Evolutionary conservation across 2,329 filamentous ascomycete species (phyloP).

Genomic region (Alternaria sp.): DNA sequence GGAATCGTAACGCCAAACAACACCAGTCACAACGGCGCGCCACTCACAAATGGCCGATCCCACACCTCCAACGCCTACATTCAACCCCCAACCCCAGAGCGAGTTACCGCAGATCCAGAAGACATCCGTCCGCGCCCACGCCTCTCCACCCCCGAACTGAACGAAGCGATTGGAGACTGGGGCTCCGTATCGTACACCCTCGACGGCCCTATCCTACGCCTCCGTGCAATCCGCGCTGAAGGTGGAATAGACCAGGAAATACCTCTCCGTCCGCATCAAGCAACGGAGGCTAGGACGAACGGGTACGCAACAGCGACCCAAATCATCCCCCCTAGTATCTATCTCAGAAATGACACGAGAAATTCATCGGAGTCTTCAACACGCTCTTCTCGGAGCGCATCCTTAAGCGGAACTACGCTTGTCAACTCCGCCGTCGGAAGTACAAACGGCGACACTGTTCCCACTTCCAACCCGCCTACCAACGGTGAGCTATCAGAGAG

Average conservation of each 20-base stretch:
- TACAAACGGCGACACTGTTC: background rate
- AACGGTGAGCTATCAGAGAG: background rate
- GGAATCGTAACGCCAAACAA: background rate
- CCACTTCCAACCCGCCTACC: background rate
- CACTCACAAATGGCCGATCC: background rate
- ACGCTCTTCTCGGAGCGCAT: background rate
- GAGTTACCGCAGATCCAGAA: background rate
- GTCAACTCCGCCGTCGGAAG: background rate
- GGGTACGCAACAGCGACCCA: background rate
- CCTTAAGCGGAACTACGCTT: background rate
- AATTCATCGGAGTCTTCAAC: background rate
- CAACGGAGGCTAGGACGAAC: background rate
- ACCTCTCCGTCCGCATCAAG: background rate
- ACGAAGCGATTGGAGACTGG: background rate
- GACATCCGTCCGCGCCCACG: background rate
- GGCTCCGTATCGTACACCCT: background rate
- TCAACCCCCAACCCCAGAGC: background rate
- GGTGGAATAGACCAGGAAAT: background rate
- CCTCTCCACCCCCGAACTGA: background rate
- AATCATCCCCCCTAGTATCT: background rate
- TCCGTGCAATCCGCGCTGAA: background rate
- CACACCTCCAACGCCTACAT: background rate
- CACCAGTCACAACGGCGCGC: background rate
- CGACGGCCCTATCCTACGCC: background rate
- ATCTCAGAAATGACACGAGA: accelerated